These are phyloP conservation scores for Lomentospora prolificans DNA, from an alignment of 2,329 filamentous ascomycete species.

Conservation along the genomic window DNA sequence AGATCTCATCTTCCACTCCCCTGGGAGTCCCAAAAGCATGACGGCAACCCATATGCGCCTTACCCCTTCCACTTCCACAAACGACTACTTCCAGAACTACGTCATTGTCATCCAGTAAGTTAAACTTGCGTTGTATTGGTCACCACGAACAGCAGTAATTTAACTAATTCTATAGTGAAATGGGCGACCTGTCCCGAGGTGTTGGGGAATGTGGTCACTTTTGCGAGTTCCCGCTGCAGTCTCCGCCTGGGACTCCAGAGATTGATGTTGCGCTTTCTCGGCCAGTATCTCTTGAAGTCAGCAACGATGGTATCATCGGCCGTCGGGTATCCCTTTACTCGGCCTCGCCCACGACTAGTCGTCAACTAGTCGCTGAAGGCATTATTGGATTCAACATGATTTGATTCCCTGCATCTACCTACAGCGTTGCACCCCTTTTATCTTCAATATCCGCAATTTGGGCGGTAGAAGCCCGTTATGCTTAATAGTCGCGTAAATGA, in stretches of 20 bases:
- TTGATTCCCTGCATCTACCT: neutral
- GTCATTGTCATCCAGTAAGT: conserved; percentile 36
- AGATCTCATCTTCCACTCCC: conserved; percentile 33
- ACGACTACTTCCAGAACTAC: conserved; percentile 13
- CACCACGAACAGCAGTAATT: too few species aligned
- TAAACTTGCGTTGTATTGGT: too few species aligned
- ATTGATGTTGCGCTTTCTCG: conserved; percentile 18
- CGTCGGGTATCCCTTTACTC: conserved; percentile 31
- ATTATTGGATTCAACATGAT: conserved; percentile 35
- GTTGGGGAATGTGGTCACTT: conserved; percentile 6
- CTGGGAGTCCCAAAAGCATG: conserved; percentile 24
- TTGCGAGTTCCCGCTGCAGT: conserved; percentile 1
- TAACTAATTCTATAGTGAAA: neutral
- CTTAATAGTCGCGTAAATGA: too few species aligned
- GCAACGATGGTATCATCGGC: conserved; percentile 37
- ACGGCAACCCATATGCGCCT: conserved; percentile 33
- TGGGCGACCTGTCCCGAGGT: neutral
- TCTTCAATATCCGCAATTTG: neutral
- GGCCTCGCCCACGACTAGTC: conserved; percentile 14
- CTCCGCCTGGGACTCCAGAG: neutral
- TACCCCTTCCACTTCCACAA: conserved; percentile 17
- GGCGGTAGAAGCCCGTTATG: too few species aligned
- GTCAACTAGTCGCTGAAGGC: conserved; percentile 31
- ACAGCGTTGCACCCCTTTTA: neutral
- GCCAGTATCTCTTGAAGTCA: conserved; percentile 33